Percentiles rank a stretch among this genome's conserved stretches.
These are phyloP conservation scores for Termitomyces sp. DNA, from an alignment of 768 basidiomycete genomes.

Conservation along the genomic window DNA sequence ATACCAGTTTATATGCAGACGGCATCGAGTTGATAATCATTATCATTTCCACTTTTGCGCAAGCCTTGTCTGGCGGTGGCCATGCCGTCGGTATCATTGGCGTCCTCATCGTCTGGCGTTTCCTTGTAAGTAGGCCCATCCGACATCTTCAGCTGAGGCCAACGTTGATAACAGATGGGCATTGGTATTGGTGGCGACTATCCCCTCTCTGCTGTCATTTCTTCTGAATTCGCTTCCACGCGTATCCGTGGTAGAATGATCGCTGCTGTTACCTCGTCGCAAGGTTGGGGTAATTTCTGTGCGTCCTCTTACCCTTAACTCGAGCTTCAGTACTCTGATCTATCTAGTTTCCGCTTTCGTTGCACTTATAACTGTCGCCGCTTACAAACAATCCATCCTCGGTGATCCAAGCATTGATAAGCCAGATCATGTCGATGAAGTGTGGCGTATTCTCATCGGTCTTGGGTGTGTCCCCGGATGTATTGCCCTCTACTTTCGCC, in stretches of 20 bases:
- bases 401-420: constrained; percentile 32
- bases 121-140: constrained; percentile 44
- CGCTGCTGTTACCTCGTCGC: constrained; percentile 80
- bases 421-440: constrained; percentile 56
- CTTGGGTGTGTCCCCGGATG: constrained; percentile 79
- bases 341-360: constrained; percentile 60
- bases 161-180: constrained; percentile 44
- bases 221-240: constrained; percentile 83
- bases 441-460: constrained; percentile 88
- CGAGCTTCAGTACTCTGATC: background rate
- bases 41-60: constrained; percentile 73
- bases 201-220: constrained; percentile 79
- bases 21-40: constrained; percentile 78
- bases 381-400: constrained; percentile 58
- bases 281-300: constrained; percentile 87
- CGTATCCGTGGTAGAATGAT: constrained; percentile 79
- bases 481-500: constrained; percentile 87
- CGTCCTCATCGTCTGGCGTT: constrained; percentile 79
- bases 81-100: constrained; percentile 70
- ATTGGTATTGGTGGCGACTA: constrained; percentile 90
- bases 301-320: constrained; percentile 15
- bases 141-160: background rate
- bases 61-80: constrained; percentile 71
- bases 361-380: constrained; percentile 56
- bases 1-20: constrained; percentile 29